Percentiles rank a stretch among this genome's conserved stretches.
Evolutionary conservation across 1,139 yeast species (phyloP).

Genomic region (Pichiaceae sp.): DNA sequence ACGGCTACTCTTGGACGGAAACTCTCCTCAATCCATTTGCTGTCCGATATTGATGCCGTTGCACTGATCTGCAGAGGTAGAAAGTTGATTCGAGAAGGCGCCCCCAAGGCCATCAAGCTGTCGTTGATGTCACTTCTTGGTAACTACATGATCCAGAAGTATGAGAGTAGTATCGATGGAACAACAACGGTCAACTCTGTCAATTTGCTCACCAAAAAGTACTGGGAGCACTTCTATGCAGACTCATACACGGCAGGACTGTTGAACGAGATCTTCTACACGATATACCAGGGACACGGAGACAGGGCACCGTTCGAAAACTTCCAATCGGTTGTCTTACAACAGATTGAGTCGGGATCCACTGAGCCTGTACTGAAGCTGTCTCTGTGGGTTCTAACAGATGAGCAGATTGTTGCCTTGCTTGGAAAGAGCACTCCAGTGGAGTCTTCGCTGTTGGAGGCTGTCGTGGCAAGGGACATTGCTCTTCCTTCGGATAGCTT

Average conservation of each 20-base stretch:
- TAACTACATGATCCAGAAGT: conserved; percentile 29
- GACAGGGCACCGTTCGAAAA: not conserved
- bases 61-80: conserved; percentile 34
- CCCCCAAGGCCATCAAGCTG: conserved; percentile 16
- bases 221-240: conserved; percentile 22
- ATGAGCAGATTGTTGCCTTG: not conserved
- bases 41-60: conserved; percentile 38
- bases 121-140: conserved; percentile 31
- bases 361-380: not conserved
- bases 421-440: not conserved
- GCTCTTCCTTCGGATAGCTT: not conserved
- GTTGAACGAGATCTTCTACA: conserved; percentile 31
- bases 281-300: not conserved
- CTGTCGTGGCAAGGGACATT: not conserved
- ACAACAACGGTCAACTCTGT: conserved; percentile 5
- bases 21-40: conserved; percentile 27
- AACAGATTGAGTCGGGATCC: not conserved
- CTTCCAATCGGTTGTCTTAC: not conserved
- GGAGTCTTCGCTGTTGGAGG: not conserved
- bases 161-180: conserved; percentile 4
- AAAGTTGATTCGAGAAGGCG: conserved; percentile 16
- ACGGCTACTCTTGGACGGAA: conserved; percentile 15
- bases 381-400: conserved; percentile 1
- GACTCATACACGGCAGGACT: conserved; percentile 24
- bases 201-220: conserved; percentile 20